Evolutionary conservation across 208 protist species (phyloP).

Genomic region (Lotmaria passim): DNA sequence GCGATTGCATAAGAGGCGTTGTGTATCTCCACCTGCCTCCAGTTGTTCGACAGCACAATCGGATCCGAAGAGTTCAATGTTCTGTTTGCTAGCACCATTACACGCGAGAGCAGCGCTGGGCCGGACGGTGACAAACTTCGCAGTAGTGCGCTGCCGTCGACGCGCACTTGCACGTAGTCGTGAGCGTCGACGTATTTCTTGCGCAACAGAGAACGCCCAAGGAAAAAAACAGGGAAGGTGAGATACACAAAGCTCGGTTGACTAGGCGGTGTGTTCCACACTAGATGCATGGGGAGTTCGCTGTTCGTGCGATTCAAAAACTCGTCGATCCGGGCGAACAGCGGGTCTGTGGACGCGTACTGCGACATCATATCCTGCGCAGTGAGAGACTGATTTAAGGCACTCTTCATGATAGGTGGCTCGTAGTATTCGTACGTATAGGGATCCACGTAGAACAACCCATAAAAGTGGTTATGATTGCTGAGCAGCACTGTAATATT

Average conservation of each 20-base stretch:
- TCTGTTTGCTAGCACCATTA: constrained; percentile 3
- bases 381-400: neutral
- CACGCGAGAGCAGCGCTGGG: neutral
- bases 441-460: neutral
- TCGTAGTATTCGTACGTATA: neutral
- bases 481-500: neutral
- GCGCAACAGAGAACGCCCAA: neutral
- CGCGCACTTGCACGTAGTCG: constrained; percentile 7
- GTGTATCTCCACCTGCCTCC: constrained; percentile 13
- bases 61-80: constrained; percentile 7
- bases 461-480: neutral
- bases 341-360: neutral
- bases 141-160: constrained; percentile 8
- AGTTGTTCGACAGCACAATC: constrained; percentile 31
- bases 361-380: neutral
- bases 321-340: neutral
- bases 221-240: neutral
- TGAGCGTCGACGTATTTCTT: too few species aligned
- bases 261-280: neutral
- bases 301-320: neutral
- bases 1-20: neutral
- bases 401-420: neutral
- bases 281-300: neutral
- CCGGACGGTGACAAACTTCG: neutral
- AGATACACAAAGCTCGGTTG: neutral